These are phyloP conservation scores for Triticum dicoccoides DNA, from an alignment of 176 grass and related monocot species.

Conservation along the genomic window DNA sequence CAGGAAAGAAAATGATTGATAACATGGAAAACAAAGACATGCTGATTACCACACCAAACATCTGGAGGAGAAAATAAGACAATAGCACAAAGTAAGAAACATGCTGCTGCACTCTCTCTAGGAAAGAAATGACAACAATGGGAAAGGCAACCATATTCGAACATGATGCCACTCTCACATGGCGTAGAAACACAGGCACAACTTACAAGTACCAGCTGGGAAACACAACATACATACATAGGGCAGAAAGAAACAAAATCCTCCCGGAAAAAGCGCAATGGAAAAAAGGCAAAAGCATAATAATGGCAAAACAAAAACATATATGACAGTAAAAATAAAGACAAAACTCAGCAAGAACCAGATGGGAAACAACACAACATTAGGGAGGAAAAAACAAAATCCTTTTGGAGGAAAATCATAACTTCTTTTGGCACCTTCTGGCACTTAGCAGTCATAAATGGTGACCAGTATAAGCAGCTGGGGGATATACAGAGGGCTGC, in stretches of 20 bases:
- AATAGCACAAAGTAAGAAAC: neutral
- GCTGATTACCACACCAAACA: neutral
- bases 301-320: neutral
- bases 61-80: slow-evolving; percentile 7
- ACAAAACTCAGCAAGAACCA: slow-evolving; percentile 3
- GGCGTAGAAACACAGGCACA: neutral
- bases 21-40: slow-evolving; percentile 11
- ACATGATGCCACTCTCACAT: neutral
- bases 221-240: neutral
- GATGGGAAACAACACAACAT: neutral
- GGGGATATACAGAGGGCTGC: slow-evolving; percentile 46
- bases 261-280: neutral
- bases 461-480: slow-evolving; percentile 31
- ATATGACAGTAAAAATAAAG: neutral
- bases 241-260: slow-evolving; percentile 16
- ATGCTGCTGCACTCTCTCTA: neutral
- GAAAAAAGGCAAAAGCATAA: neutral
- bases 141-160: neutral
- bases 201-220: neutral
- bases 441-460: slow-evolving; percentile 37
- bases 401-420: slow-evolving; percentile 10
- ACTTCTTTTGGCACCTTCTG: slow-evolving; percentile 37
- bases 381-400: slow-evolving; percentile 3
- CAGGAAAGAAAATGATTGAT: neutral
- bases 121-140: neutral